phyloP scores from a whole-genome alignment of 768 basidiomycete species.

The Coprinopsis cinerea region DNA sequence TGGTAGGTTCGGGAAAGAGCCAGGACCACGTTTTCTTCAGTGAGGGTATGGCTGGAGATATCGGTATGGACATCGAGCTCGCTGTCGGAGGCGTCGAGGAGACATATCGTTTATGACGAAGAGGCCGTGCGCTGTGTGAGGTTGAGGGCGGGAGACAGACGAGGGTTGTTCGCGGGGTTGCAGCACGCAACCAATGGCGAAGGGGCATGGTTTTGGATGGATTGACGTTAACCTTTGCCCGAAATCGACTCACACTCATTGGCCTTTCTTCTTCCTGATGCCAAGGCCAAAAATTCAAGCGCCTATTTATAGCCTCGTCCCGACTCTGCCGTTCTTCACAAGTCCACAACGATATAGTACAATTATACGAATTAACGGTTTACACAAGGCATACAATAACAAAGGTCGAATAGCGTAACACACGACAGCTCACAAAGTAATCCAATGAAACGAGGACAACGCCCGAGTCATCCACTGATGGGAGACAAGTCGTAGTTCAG shows the following conservation, averaged over 20 bases:
- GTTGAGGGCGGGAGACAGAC: neutral
- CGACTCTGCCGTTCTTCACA: too few relatives aligned
- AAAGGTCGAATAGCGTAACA: too few relatives aligned
- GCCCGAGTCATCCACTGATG: too few relatives aligned
- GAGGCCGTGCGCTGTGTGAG: neutral
- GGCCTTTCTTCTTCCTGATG: neutral
- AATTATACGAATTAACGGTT: too few relatives aligned
- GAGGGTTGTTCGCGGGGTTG: neutral
- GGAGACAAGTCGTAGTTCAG: too few relatives aligned
- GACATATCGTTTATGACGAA: neutral
- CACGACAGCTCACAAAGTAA: too few relatives aligned
- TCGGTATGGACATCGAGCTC: neutral
- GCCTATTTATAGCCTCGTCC: too few relatives aligned
- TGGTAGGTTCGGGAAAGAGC: neutral
- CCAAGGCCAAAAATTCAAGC: neutral
- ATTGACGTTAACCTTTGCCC: neutral
- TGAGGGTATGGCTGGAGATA: too few relatives aligned
- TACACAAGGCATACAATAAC: too few relatives aligned
- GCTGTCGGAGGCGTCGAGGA: conserved; percentile 1
- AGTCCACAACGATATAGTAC: too few relatives aligned
- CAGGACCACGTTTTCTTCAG: conserved; percentile 3
- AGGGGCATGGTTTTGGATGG: neutral
- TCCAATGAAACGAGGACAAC: too few relatives aligned
- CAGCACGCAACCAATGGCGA: conserved; percentile 3
- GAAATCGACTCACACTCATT: neutral